Evolutionary conservation across 805 yeast genomes (phyloP), one percentile per base, ranked within the genome.

Genomic region (Wickerhamiella sorbophila): DNA sequence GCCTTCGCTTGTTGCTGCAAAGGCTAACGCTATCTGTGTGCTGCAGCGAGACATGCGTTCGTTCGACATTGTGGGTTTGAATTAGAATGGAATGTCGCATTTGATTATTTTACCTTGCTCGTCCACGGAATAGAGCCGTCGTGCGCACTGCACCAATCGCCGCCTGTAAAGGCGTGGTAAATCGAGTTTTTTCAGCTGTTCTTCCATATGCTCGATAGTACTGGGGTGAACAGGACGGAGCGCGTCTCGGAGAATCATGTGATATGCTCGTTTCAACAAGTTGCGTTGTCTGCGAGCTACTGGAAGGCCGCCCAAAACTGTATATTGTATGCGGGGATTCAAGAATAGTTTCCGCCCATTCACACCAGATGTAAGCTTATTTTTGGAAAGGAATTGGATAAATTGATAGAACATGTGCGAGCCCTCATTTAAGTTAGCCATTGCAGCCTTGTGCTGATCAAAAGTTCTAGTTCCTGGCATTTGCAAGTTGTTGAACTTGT

Each of bases 301-400:
- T 6, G 33, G 34, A 9, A 38, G 42, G 14, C 27, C 24, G n/a
- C 48, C 48, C n/a, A 42, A 24, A 5, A 40, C 39, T 1, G 42
- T 42, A 9, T 31, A 42, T 17, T 9, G 35, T 4, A 15, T 19
- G 31, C 15, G 14, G 3, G 41, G 44, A 6, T 45, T 41, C 8
- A 46, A 41, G 2, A 27, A 17, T 35, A 54, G 45, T 33, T 53
- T 54, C 19, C 55, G 44, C 14, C 49, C 48, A 12, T 48, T 46
- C 6, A 20, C 21, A 17, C 56, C 55, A 5, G 18, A 18, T 10
- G 17, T 17, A n/a, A 48, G 24, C 4, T 33, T 34, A 33, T 47
- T 43, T 15, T 33, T 16, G 15, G 27, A 31, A 24, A 50, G 39
- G 31, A 48, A 15, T 4, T 31, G 31, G 12, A 47, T 38, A 27